A percentile compares a stretch with the other conserved stretches of the same genome.
Conservation (phyloP, 345 rosid genomes). For the Acer campestre region DNA sequence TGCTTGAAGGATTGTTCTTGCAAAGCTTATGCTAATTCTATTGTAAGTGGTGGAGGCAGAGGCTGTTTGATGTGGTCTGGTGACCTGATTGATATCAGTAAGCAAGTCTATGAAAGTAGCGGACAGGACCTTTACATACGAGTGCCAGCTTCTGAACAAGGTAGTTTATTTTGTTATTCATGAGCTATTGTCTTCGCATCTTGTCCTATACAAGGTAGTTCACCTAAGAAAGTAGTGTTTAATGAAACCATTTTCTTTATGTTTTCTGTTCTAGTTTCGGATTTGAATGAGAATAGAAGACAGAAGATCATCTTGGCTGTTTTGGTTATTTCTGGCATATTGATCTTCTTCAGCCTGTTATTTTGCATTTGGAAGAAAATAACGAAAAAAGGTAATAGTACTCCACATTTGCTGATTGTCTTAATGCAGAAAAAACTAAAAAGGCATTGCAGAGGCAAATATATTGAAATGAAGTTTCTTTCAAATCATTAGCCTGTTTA, state of each 20-base stretch:
- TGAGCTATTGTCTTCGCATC: too few species aligned
- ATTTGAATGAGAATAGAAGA: too few species aligned
- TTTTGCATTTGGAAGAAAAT: neutral
- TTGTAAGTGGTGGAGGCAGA: conserved; percentile 26
- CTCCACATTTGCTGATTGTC: neutral
- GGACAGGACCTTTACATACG: conserved; percentile 26
- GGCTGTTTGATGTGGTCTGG: conserved; percentile 44
- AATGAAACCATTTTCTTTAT: too few species aligned
- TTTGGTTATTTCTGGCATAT: neutral
- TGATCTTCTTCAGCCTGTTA: neutral
- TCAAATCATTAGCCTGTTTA: neutral
- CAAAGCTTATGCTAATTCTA: conserved; percentile 30
- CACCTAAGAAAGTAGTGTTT: too few species aligned
- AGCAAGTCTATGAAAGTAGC: too few species aligned
- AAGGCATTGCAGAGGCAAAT: neutral
- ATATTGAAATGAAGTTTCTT: neutral
- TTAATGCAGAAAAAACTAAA: too few species aligned
- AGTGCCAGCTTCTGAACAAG: conserved; percentile 23
- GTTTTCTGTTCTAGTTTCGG: too few species aligned
- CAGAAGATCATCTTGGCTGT: neutral
- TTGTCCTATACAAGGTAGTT: too few species aligned
- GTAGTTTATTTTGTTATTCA: conserved; percentile 16
- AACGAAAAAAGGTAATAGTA: neutral
- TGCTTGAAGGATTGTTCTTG: conserved; percentile 35
- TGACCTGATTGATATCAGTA: conserved; percentile 31